phyloP scores from a whole-genome alignment of 306 rosid genomes.

The Prunus dulcis region DNA sequence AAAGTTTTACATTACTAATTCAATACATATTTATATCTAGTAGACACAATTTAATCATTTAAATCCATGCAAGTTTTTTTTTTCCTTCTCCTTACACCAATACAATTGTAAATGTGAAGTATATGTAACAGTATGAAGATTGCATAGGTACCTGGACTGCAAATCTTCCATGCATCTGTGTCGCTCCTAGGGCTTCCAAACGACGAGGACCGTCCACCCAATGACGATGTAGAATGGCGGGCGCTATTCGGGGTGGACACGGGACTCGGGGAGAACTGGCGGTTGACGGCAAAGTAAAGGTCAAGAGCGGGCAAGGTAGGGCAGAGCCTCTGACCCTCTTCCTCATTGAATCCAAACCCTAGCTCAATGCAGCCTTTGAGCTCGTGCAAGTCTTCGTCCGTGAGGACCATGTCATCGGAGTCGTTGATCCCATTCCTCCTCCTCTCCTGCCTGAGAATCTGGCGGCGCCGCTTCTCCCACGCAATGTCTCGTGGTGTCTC shows the following conservation, averaged over 20 bases:
- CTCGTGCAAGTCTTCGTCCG: conserved; percentile 75
- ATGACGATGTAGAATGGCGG: conserved; percentile 35
- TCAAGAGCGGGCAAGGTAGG: conserved; percentile 89
- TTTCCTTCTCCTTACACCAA: too few species aligned
- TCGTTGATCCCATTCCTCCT: conserved; percentile 27
- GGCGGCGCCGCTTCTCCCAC: conserved; percentile 75
- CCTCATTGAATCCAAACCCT: conserved; percentile 93
- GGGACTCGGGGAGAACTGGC: conserved; percentile 53
- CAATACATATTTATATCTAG: neutral
- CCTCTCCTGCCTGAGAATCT: conserved; percentile 45
- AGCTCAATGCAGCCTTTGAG: conserved; percentile 82
- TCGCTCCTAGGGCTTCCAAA: conserved; percentile 48
- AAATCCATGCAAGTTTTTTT: neutral
- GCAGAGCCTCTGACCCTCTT: conserved; percentile 67
- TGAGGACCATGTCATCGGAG: conserved; percentile 34
- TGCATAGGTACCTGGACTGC: conserved; percentile 60
- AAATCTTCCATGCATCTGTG: conserved; percentile 74
- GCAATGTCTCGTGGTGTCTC: conserved; percentile 57
- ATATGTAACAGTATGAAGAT: too few species aligned
- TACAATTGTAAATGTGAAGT: neutral
- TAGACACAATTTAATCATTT: neutral
- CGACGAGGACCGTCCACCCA: conserved; percentile 47
- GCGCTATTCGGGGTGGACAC: conserved; percentile 54
- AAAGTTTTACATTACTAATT: neutral
- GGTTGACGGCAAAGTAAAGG: conserved; percentile 82